Conservation (phyloP, 441 rosid species). For the Metrosideros polymorpha region DNA sequence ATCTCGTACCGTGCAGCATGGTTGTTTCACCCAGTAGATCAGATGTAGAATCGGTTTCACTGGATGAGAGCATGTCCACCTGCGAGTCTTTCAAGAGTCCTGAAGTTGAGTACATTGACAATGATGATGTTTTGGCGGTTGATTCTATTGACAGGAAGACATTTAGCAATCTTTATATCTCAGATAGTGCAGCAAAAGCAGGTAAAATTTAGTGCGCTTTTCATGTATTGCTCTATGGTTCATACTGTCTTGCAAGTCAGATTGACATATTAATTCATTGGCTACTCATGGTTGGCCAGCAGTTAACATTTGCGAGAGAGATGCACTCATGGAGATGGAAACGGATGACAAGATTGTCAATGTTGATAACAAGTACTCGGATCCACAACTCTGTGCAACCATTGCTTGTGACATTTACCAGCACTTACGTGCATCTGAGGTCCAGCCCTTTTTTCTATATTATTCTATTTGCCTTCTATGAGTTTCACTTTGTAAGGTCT, state of each 20-base stretch:
- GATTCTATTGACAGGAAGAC: slow-evolving; percentile 62
- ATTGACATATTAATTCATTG: background rate
- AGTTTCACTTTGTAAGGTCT: background rate
- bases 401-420: slow-evolving; percentile 86
- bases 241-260: background rate
- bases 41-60: slow-evolving; percentile 42
- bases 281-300: slow-evolving; percentile 5
- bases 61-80: slow-evolving; percentile 79
- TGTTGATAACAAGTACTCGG: slow-evolving; percentile 42
- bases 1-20: slow-evolving; percentile 13
- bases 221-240: background rate
- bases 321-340: slow-evolving; percentile 34
- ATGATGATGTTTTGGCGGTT: slow-evolving; percentile 25
- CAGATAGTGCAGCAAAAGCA: slow-evolving; percentile 31
- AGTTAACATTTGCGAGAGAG: slow-evolving; percentile 41
- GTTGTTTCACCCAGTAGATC: slow-evolving; percentile 57
- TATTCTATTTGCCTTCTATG: background rate
- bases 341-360: slow-evolving; percentile 35
- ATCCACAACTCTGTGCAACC: slow-evolving; percentile 82
- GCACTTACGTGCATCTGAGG: slow-evolving; percentile 85
- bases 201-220: slow-evolving; percentile 20
- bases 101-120: slow-evolving; percentile 66
- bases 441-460: slow-evolving; percentile 3
- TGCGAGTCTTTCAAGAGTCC: slow-evolving; percentile 79
- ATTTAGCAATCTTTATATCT: slow-evolving; percentile 59